Base-by-base conservation (phyloP, 106 monocot genomes). In the Gastrodia elata region DNA sequence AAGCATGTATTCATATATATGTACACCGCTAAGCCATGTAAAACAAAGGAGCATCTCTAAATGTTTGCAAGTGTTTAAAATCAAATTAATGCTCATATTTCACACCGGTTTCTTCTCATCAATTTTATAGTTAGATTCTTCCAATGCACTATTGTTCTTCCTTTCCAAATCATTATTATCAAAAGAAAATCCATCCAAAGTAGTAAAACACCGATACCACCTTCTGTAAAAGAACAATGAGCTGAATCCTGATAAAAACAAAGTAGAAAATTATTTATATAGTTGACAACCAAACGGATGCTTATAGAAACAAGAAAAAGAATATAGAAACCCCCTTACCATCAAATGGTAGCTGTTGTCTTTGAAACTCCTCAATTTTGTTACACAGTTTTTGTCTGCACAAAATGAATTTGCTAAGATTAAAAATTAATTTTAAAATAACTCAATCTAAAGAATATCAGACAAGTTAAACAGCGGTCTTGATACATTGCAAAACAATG, bases 141-240 rank as follows among this genome's bases (percentile, higher is more conserved):
- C 83, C 64, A 86, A 33, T 2, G 81, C 75, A 76, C 86, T 70
- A 32, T 80, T 74, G 34, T 78, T 76, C 71, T 70, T 97, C 56
- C 93, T 93, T 81, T 93, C 93, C 0, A 98, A 5, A 55, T 42
- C 65, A 73, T 81, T 84, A 68, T n/a, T 73, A 57, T 93, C 90
- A 1, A 83, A 77, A 55, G 75, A 68, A 70, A 90, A 98, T 28
- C 74, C 43, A 82, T 70, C 71, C 68, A 98, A 82, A 74, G 84
- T 74, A 5, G 97, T 91, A 83, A 86, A 86, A 75, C 90, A 71
- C 64, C 97, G 86, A 72, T 98, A 98, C 93, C 93, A 98, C 88
- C 97, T 93, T 75, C 77, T 79, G 74, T 91, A 91, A 39, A 98
- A 82, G 71, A 81, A 91, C 39, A 91, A 76, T 1, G 97, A 98